Conservation (phyloP, 2,329 filamentous ascomycete genomes). For the Ophiostoma triangulosporum region DNA sequence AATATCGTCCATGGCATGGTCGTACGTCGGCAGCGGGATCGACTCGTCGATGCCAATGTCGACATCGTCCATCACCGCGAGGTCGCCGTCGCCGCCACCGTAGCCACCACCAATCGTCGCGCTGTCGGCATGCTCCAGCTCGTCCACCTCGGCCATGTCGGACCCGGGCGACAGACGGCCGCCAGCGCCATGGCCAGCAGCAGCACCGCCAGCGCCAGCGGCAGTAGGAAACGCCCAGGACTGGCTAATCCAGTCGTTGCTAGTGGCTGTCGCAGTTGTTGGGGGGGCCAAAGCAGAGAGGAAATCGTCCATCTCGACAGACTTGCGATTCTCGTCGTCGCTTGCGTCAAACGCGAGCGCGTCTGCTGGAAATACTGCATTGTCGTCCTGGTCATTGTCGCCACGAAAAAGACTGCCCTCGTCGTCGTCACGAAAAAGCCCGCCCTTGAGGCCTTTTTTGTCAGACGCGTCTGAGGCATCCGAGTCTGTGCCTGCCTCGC, state of each 20-base stretch:
- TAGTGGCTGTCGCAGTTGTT: constrained; percentile 17
- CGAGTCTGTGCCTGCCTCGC: constrained; percentile 16
- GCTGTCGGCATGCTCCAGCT: constrained; percentile 2
- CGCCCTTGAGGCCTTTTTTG: not conserved
- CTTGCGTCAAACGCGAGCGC: constrained; percentile 10
- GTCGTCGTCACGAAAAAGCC: not conserved
- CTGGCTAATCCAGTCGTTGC: constrained; percentile 14
- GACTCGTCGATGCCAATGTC: constrained; percentile 8
- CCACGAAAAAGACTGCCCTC: not conserved
- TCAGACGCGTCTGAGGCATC: not conserved
- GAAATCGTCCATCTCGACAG: constrained; percentile 33
- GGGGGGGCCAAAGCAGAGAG: constrained; percentile 23
- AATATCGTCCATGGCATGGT: constrained; percentile 18
- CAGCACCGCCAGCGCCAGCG: not conserved
- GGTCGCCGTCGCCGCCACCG: not conserved
- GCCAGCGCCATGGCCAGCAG: constrained; percentile 1
- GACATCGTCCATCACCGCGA: not conserved
- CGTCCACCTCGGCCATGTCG: constrained; percentile 9
- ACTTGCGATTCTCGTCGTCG: constrained; percentile 24
- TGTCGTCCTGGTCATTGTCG: constrained; percentile 3
- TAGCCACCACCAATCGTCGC: not conserved
- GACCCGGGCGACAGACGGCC: constrained; percentile 7
- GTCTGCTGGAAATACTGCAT: not conserved
- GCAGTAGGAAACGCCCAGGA: constrained; percentile 31
- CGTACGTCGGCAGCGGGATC: constrained; percentile 15